Evolutionary conservation across 139 green algal species (phyloP).

Genomic region (Desmodesmus armatus): DNA sequence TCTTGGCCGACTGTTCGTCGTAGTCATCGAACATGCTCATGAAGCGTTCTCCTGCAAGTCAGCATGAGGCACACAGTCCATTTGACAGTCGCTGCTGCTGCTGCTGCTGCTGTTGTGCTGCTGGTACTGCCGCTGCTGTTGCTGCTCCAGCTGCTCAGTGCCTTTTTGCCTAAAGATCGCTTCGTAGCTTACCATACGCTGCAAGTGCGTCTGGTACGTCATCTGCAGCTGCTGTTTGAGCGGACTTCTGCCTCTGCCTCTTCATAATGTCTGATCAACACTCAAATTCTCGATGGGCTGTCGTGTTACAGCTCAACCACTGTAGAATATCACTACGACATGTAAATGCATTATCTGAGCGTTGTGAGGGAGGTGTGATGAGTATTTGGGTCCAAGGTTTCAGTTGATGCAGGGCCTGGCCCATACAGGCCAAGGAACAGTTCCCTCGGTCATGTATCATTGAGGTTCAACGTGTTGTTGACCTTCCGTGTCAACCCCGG

Average conservation of each 20-base stretch:
- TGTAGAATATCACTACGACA: background rate
- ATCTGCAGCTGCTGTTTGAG: background rate
- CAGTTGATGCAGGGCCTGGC: too few relatives aligned
- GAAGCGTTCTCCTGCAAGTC: constrained; percentile 65
- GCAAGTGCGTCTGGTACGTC: constrained; percentile 19
- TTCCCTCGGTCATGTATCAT: too few relatives aligned
- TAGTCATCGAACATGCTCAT: constrained; percentile 69
- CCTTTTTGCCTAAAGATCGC: too few relatives aligned
- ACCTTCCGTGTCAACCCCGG: too few relatives aligned
- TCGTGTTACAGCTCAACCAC: background rate
- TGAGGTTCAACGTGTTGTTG: too few relatives aligned
- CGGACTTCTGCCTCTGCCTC: background rate
- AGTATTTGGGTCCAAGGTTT: too few relatives aligned
- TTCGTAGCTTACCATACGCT: constrained; percentile 36
- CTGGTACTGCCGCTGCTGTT: background rate
- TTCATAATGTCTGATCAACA: background rate
- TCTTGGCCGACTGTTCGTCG: constrained; percentile 36
- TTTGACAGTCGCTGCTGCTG: background rate
- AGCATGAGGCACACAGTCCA: too few relatives aligned
- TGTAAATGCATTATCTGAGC: background rate
- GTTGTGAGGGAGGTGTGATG: background rate
- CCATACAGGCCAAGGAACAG: too few relatives aligned
- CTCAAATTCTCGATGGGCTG: too few relatives aligned
- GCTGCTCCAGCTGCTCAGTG: background rate
- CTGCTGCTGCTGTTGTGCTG: background rate